These are phyloP conservation scores for Simplicillium sp. DNA, from an alignment of 2,329 filamentous ascomycete species.

Conservation along the genomic window DNA sequence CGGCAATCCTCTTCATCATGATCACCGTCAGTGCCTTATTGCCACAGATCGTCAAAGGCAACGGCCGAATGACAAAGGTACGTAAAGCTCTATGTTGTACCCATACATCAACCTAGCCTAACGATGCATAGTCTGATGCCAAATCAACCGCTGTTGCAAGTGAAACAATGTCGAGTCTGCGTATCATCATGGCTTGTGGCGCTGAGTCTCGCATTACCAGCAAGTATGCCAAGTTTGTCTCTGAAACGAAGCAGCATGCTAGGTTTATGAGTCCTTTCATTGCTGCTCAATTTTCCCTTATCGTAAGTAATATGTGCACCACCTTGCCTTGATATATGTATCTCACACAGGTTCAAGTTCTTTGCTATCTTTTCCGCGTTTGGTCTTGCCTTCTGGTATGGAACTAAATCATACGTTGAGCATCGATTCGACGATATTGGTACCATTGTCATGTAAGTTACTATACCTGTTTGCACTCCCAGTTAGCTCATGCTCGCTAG, in stretches of 20 bases:
- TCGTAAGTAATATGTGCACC: constrained; percentile 20
- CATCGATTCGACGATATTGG: constrained; percentile 38
- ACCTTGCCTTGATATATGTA: too few relatives aligned
- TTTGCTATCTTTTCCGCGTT: constrained; percentile 44
- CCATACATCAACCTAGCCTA: not conserved
- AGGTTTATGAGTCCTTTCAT: constrained; percentile 39
- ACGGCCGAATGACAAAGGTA: constrained; percentile 32
- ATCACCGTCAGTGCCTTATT: constrained; percentile 37
- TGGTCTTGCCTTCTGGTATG: constrained; percentile 54
- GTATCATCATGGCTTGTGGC: constrained; percentile 54
- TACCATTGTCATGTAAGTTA: constrained; percentile 44
- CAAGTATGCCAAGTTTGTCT: constrained; percentile 45
- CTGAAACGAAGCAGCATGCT: constrained; percentile 41
- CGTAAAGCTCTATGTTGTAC: not conserved
- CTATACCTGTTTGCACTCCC: too few relatives aligned
- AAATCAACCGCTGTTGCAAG: constrained; percentile 51
- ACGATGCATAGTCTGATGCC: constrained; percentile 32
- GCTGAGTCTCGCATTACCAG: constrained; percentile 44
- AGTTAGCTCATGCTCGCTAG: constrained; percentile 12
- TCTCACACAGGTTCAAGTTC: constrained; percentile 24
- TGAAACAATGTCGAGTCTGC: constrained; percentile 48
- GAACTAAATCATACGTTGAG: constrained; percentile 38
- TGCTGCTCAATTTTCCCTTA: constrained; percentile 40
- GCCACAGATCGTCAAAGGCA: constrained; percentile 46
- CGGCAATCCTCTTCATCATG: constrained; percentile 45